Evolutionary conservation across 495 filamentous ascomycete genomes (phyloP).

Genomic region (Coniosporium apollinis): DNA sequence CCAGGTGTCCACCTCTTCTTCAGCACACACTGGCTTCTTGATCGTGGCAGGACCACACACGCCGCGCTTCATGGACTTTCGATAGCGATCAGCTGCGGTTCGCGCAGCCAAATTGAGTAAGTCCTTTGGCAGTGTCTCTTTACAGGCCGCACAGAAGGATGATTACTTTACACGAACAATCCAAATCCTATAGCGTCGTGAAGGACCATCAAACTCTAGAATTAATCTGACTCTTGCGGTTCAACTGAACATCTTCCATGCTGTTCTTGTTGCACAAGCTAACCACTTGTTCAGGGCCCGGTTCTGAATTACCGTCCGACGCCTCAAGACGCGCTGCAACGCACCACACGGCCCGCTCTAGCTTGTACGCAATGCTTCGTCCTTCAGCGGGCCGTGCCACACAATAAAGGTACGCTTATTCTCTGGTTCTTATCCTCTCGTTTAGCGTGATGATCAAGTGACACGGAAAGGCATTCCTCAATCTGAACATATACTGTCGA

Average conservation of each 20-base stretch:
- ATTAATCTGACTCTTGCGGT: conserved; percentile 46
- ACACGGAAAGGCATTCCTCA: conserved; percentile 97
- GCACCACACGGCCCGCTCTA: neutral
- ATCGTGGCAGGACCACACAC: neutral
- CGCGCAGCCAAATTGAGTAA: no score
- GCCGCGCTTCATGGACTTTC: neutral
- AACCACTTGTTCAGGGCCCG: conserved; percentile 4
- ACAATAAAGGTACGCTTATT: conserved; percentile 39
- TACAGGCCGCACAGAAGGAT: conserved; percentile 3
- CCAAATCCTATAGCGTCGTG: conserved; percentile 62
- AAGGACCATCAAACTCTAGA: conserved; percentile 49
- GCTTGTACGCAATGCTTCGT: neutral
- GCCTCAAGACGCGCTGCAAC: neutral
- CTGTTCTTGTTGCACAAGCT: conserved; percentile 6
- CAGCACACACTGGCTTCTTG: neutral
- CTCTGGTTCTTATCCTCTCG: neutral
- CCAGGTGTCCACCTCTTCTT: neutral
- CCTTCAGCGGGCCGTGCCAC: neutral
- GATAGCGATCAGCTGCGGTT: no score
- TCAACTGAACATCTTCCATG: conserved; percentile 2
- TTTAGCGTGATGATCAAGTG: conserved; percentile 58
- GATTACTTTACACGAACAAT: conserved; percentile 48
- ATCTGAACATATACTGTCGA: conserved; percentile 82
- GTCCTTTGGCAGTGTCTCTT: neutral
- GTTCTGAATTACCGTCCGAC: neutral